phyloP scores from a whole-genome alignment of 202 grass and related monocot species.

The Carex sylvatica region DNA sequence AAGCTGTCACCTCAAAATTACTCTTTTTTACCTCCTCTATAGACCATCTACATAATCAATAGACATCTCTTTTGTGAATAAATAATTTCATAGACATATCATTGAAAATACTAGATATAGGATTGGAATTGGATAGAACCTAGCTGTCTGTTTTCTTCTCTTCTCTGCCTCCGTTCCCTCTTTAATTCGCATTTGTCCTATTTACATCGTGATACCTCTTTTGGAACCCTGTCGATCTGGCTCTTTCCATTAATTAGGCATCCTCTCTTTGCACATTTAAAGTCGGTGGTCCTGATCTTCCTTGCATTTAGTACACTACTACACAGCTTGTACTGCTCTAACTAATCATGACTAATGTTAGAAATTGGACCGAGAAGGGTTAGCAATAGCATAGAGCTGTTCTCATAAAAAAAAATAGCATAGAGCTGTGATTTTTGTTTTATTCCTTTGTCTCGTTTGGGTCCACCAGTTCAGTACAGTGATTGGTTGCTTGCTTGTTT shows the following conservation, averaged over 20 bases:
- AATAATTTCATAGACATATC: too few relatives aligned
- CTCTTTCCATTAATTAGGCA: neutral
- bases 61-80: too few relatives aligned
- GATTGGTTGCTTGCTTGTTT: neutral
- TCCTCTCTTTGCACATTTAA: neutral
- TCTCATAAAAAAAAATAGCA: too few relatives aligned
- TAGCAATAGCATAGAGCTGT: neutral
- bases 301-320: neutral
- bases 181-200: constrained; percentile 2
- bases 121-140: too few relatives aligned
- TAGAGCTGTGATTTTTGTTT: constrained; percentile 16
- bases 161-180: neutral
- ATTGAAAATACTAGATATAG: too few relatives aligned
- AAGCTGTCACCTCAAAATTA: too few relatives aligned
- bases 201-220: neutral
- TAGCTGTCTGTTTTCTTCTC: too few relatives aligned
- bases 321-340: constrained; percentile 6
- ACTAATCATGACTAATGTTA: neutral
- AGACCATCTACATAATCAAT: too few relatives aligned
- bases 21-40: too few relatives aligned
- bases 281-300: neutral
- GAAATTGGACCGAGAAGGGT: neutral
- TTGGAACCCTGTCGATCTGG: neutral
- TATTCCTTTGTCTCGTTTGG: constrained; percentile 9
- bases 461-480: constrained; percentile 2